These are phyloP conservation scores for Tuber aestivum DNA, from an alignment of 495 filamentous ascomycete genomes.

Conservation along the genomic window DNA sequence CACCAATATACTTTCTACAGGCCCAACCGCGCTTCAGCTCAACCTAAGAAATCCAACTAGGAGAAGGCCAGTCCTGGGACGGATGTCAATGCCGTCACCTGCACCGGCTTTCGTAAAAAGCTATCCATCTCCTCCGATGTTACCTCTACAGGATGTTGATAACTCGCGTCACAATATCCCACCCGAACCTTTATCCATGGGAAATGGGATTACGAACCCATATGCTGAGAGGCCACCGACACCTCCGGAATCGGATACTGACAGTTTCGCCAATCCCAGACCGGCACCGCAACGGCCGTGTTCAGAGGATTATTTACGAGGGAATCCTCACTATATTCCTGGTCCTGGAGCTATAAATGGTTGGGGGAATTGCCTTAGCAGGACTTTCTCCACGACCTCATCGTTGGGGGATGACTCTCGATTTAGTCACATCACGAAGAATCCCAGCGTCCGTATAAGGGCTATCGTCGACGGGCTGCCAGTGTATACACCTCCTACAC, in stretches of 20 bases:
- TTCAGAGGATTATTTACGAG: constrained; percentile 11
- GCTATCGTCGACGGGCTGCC: constrained; percentile 73
- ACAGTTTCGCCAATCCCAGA: not conserved
- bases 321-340: not conserved
- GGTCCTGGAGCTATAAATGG: not conserved
- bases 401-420: constrained; percentile 82
- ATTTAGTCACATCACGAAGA: constrained; percentile 69
- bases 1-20: not conserved
- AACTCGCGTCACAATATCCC: not conserved
- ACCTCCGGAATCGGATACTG: constrained; percentile 1
- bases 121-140: not conserved
- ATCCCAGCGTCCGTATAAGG: constrained; percentile 81
- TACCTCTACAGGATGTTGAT: not conserved
- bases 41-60: not conserved
- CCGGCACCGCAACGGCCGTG: constrained; percentile 9
- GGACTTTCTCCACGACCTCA: constrained; percentile 63
- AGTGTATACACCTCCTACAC: constrained; percentile 62
- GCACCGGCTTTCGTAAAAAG: not conserved
- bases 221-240: constrained; percentile 5
- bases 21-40: not conserved
- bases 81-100: not conserved
- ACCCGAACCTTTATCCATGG: not conserved
- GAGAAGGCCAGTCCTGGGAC: not conserved
- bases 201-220: not conserved
- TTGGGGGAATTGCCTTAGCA: constrained; percentile 39